Evolutionary conservation across 2,329 filamentous ascomycete genomes (phyloP).

Genomic region (Claviceps fusiformis): DNA sequence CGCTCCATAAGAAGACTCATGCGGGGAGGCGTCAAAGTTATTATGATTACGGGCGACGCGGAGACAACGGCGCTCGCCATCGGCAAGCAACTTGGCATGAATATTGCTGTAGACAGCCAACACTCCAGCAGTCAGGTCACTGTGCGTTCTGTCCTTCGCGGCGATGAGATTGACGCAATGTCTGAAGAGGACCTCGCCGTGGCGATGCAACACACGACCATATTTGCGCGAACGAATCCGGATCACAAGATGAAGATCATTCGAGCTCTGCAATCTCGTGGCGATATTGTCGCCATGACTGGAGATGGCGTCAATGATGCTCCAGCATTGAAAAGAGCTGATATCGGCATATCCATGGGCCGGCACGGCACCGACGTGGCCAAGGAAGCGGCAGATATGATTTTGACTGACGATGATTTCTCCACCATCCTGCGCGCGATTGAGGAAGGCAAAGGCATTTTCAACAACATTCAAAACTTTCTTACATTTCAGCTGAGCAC

Average conservation of each 20-base stretch:
- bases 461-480: conserved; percentile 99
- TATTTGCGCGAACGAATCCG: conserved; percentile 91
- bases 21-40: conserved; percentile 88
- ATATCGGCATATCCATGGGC: conserved; percentile 97
- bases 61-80: conserved; percentile 92
- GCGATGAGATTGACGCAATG: conserved; percentile 91
- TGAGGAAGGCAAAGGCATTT: conserved; percentile 97
- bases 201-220: conserved; percentile 77
- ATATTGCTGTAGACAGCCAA: conserved; percentile 44
- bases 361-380: conserved; percentile 90
- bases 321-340: conserved; percentile 88
- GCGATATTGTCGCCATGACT: conserved; percentile 97
- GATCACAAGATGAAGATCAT: conserved; percentile 99
- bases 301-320: conserved; percentile 97
- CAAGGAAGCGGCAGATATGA: conserved; percentile 93
- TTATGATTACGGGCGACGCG: conserved; percentile 98
- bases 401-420: conserved; percentile 79
- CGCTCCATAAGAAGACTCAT: conserved; percentile 80
- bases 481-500: conserved; percentile 97
- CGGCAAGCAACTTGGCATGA: conserved; percentile 89
- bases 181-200: conserved; percentile 69
- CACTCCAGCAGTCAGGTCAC: conserved; percentile 41
- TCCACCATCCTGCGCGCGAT: conserved; percentile 88
- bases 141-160: conserved; percentile 62
- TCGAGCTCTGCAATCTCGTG: conserved; percentile 74